Base-by-base conservation (phyloP, 1,139 yeast species). In the Taiozyma onychis region DNA sequence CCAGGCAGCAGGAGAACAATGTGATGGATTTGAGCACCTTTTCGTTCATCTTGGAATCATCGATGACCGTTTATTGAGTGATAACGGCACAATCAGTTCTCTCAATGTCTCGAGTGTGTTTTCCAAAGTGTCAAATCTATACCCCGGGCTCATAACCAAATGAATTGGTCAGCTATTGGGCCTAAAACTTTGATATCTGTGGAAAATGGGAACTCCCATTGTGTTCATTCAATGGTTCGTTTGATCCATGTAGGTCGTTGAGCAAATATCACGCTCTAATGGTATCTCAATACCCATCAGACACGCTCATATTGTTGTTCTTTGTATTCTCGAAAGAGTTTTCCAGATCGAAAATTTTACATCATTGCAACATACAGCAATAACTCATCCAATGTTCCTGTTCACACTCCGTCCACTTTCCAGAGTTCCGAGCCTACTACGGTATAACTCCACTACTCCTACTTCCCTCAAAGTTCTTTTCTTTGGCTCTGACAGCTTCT, bases 401-500 rank as follows among this genome's bases (percentile, higher is more conserved):
- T 37, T 37, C 24, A 37, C 24, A 4, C 24, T 10, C 24, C 41
- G 18, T 7, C 6, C 18, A 2, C 24, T 37, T 10, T 9, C 14
- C 41, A 37, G 14, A 11, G 14, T 18, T 10, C 24, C 41, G 3
- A 11, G 24, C 24, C 24, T 37, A 3, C 5, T 37, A 37, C 41
- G 41, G 14, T 37, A 18, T 18, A 37, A 18, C 41, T 37, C 41
- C 24, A 18, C 41, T 2, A 10, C 41, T 4, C 6, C 41, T 4
- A 18, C 41, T 4, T 24, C 41, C 5, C 49, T 56, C 10, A 57
- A 44, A 24, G 45, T 61, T 6, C 64, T 64, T 2, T 88, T 83
- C 63, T 90, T 91, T 66, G 97, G 97, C 1, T 80, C 93, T 6
- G 98, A 90, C 61, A 66, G 65, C 41, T 90, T 89, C 68, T 84